phyloP scores from a whole-genome alignment of 2,329 filamentous ascomycete species.

The Ophiognomonia clavigignenti-juglandacearum region DNA sequence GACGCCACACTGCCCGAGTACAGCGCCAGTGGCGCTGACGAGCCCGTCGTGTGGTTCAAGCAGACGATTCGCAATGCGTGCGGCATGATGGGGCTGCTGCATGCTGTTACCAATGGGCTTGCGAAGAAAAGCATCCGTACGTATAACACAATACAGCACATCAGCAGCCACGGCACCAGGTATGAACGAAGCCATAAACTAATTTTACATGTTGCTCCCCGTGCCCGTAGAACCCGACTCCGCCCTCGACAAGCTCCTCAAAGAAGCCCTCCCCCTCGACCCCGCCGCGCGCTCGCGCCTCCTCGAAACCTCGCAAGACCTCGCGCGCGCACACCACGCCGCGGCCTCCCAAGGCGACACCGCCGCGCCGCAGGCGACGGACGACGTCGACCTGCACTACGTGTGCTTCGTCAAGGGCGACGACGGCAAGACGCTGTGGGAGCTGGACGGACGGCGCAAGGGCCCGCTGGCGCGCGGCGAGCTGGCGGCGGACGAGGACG shows the following conservation, averaged over 20 bases:
- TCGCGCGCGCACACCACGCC: constrained; percentile 73
- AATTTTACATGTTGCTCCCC: neutral
- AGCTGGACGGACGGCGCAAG: constrained; percentile 55
- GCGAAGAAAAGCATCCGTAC: constrained; percentile 57
- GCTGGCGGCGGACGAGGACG: constrained; percentile 59
- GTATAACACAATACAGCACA: constrained; percentile 20
- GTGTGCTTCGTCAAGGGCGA: constrained; percentile 82
- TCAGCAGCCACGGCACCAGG: neutral
- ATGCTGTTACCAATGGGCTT: constrained; percentile 74
- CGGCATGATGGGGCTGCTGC: constrained; percentile 82
- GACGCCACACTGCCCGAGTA: constrained; percentile 63
- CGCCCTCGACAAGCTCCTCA: constrained; percentile 60
- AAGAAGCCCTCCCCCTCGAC: constrained; percentile 63
- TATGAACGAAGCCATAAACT: neutral
- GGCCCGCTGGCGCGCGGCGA: constrained; percentile 52
- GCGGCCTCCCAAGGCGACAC: constrained; percentile 78
- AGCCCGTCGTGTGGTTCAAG: constrained; percentile 88
- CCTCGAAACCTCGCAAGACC: constrained; percentile 68
- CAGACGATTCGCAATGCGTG: constrained; percentile 95
- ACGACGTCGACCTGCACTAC: constrained; percentile 88
- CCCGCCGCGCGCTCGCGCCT: constrained; percentile 64
- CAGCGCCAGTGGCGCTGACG: constrained; percentile 57
- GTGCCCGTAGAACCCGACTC: constrained; percentile 38
- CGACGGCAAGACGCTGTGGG: constrained; percentile 60
- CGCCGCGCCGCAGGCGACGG: constrained; percentile 68